phyloP scores from a whole-genome alignment of 2,329 filamentous ascomycete genomes.

The Diaporthe citrichinensis region DNA sequence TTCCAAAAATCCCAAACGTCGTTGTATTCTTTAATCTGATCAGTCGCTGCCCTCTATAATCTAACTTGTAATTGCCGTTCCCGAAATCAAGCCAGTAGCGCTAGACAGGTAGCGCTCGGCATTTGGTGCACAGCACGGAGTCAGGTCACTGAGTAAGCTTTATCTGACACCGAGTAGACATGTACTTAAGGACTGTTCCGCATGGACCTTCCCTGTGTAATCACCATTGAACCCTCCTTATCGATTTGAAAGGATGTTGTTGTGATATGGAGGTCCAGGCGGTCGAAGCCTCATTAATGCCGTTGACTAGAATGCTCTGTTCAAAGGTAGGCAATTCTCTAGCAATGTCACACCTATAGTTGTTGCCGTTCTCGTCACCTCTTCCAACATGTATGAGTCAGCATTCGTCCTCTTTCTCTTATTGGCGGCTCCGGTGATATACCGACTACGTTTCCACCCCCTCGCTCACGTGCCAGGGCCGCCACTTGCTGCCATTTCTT shows the following conservation, averaged over 20 bases:
- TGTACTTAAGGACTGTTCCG: slow-evolving; percentile 5
- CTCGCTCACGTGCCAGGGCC: slow-evolving; percentile 35
- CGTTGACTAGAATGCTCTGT: not conserved
- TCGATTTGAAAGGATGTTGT: not conserved
- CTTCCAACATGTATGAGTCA: not conserved
- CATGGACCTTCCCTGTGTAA: slow-evolving; percentile 1
- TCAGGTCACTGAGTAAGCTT: slow-evolving; percentile 26
- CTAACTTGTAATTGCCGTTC: not conserved
- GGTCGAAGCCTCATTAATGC: not conserved
- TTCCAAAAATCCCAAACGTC: not conserved
- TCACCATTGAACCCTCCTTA: not conserved
- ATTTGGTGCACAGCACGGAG: slow-evolving; percentile 10
- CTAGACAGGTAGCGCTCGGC: slow-evolving; percentile 1
- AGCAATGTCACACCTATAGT: not conserved
- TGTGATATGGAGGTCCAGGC: not conserved
- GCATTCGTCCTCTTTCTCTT: not conserved
- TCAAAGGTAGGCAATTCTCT: not conserved
- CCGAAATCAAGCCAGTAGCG: not conserved
- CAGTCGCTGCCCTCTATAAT: not conserved
- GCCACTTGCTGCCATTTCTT: slow-evolving; percentile 29
- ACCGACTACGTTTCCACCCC: slow-evolving; percentile 40
- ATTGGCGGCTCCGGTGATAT: not conserved
- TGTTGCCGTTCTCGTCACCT: not conserved
- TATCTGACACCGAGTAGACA: slow-evolving; percentile 23
- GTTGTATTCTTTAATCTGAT: not conserved